These are phyloP conservation scores for Phytophthora brassicae DNA, from an alignment of 352 stramenopile species.

Conservation along the genomic window DNA sequence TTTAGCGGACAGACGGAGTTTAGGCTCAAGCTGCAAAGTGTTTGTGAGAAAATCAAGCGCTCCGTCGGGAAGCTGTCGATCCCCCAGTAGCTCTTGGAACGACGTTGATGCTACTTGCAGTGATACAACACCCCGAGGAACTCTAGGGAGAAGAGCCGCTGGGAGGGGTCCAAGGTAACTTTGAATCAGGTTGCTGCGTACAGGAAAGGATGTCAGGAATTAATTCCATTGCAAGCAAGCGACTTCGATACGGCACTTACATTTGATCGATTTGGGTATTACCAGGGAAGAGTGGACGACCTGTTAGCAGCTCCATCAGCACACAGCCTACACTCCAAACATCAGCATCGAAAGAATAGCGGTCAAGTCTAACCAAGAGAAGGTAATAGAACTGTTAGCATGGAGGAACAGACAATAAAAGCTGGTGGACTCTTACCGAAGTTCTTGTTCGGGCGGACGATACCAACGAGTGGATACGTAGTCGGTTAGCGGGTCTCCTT, in stretches of 20 bases:
- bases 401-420: neutral
- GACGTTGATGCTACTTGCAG: constrained; percentile 47
- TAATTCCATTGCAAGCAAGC: neutral
- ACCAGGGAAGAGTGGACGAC: constrained; percentile 73
- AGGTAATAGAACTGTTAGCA: neutral
- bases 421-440: constrained; percentile 57
- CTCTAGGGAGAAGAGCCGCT: constrained; percentile 32
- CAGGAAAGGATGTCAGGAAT: neutral
- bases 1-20: constrained; percentile 48
- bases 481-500: constrained; percentile 74
- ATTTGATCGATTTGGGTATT: constrained; percentile 83
- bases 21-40: constrained; percentile 68
- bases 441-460: constrained; percentile 77
- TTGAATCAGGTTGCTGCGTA: constrained; percentile 71
- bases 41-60: constrained; percentile 67
- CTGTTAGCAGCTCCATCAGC: constrained; percentile 72
- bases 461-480: constrained; percentile 86
- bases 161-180: constrained; percentile 65
- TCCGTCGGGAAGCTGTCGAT: constrained; percentile 47
- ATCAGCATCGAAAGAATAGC: constrained; percentile 82
- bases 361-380: constrained; percentile 46
- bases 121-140: constrained; percentile 53
- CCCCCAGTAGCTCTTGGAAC: constrained; percentile 45
- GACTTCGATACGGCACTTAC: constrained; percentile 26
- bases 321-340: constrained; percentile 84